Percentiles rank a stretch among this genome's conserved stretches.
Conservation (phyloP, 2,329 filamentous ascomycete genomes). For the Sarocladiaceae sp. region DNA sequence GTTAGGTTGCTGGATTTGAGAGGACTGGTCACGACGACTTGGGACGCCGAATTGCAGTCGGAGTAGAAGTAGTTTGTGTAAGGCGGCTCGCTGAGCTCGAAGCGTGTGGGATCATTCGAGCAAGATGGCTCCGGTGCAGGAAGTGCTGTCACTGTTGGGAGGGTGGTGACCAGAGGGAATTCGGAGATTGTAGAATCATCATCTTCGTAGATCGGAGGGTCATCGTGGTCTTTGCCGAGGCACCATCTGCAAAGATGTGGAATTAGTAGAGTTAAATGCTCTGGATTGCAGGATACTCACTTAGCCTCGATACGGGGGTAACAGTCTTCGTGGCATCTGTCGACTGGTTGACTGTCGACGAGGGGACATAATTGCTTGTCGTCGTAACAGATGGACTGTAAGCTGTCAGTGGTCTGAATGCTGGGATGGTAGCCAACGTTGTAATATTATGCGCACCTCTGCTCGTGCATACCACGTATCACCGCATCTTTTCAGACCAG, state of each 20-base stretch:
- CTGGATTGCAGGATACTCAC: background rate
- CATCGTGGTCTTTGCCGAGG: too few relatives aligned
- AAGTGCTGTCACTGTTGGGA: background rate
- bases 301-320: background rate
- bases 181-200: background rate
- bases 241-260: background rate
- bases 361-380: conserved; percentile 2
- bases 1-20: conserved; percentile 44
- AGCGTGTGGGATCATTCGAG: conserved; percentile 5
- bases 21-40: conserved; percentile 56
- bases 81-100: conserved; percentile 44
- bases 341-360: background rate
- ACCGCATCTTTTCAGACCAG: background rate
- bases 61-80: conserved; percentile 62
- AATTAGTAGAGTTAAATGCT: background rate
- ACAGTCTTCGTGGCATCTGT: background rate
- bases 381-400: conserved; percentile 4
- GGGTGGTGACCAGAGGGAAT: background rate
- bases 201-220: too few relatives aligned
- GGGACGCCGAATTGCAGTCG: conserved; percentile 52
- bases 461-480: conserved; percentile 1
- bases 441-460: background rate
- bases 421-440: background rate
- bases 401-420: background rate
- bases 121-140: conserved; percentile 7